Conservation (phyloP, 2,329 filamentous ascomycete genomes). For the Mycosphaerella arachidis region DNA sequence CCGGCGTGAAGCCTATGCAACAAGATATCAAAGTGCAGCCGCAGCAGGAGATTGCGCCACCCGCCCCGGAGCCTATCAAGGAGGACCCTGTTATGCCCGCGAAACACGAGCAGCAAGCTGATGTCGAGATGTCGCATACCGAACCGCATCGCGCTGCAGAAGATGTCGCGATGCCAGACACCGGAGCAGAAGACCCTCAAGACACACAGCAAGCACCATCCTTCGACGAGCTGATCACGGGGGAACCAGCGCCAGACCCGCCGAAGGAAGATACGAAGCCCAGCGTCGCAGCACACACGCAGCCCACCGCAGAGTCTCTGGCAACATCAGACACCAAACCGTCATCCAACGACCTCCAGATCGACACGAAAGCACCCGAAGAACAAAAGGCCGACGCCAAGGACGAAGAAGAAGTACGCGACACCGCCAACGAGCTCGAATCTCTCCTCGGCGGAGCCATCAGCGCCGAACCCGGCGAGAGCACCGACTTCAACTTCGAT, state of each 20-base stretch:
- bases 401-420: slow-evolving; percentile 23
- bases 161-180: not conserved
- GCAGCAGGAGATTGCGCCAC: not conserved
- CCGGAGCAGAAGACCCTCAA: not conserved
- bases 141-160: not conserved
- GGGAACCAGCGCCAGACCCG: not conserved
- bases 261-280: slow-evolving; percentile 6
- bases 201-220: not conserved
- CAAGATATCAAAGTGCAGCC: slow-evolving; percentile 1
- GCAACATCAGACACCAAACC: slow-evolving; percentile 12
- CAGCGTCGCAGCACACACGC: not conserved
- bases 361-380: slow-evolving; percentile 2
- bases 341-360: slow-evolving; percentile 8
- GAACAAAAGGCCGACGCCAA: slow-evolving; percentile 7
- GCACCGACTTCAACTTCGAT: slow-evolving; percentile 20
- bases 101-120: not conserved
- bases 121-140: slow-evolving; percentile 4
- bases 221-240: not conserved
- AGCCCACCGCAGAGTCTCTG: not conserved
- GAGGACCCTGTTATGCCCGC: not conserved
- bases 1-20: slow-evolving; percentile 1
- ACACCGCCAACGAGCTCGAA: slow-evolving; percentile 33
- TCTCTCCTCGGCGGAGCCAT: slow-evolving; percentile 33
- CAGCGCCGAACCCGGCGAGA: slow-evolving; percentile 10
- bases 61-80: not conserved